Evolutionary conservation across 179 eudicot species (phyloP).

Genomic region (Actinidia chinensis): DNA sequence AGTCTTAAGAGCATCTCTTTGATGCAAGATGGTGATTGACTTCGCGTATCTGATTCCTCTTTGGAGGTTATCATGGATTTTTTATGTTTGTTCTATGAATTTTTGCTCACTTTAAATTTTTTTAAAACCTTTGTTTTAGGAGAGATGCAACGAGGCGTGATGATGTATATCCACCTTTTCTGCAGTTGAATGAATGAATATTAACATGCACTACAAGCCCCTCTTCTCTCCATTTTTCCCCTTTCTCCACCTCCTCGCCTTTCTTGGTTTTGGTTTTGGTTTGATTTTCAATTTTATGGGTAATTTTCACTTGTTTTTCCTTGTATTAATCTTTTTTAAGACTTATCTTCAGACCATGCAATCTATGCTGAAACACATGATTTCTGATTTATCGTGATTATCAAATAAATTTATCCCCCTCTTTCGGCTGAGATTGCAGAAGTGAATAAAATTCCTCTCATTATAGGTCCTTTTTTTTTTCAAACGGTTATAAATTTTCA

Average conservation of each 20-base stretch:
- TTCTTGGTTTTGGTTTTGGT: background rate
- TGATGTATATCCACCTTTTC: constrained; percentile 45
- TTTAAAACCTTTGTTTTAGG: background rate
- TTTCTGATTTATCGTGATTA: constrained; percentile 35
- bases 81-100: background rate
- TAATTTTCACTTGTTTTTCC: no score
- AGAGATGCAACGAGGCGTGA: constrained; percentile 24
- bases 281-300: background rate
- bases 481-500: no score
- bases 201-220: constrained; percentile 69
- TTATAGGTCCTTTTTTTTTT: background rate
- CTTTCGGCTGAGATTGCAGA: constrained; percentile 49
- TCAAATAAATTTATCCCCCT: constrained; percentile 31
- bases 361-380: constrained; percentile 24
- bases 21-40: constrained; percentile 31
- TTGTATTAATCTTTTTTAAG: background rate
- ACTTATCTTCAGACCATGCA: constrained; percentile 12
- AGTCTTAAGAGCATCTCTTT: constrained; percentile 29
- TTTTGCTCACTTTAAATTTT: background rate
- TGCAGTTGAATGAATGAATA: constrained; percentile 43
- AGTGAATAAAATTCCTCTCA: background rate
- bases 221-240: constrained; percentile 31
- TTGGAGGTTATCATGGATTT: background rate
- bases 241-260: background rate
- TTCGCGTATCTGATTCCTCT: constrained; percentile 23